phyloP scores from a whole-genome alignment of 257 asterid species.

The Asclepias syriaca region DNA sequence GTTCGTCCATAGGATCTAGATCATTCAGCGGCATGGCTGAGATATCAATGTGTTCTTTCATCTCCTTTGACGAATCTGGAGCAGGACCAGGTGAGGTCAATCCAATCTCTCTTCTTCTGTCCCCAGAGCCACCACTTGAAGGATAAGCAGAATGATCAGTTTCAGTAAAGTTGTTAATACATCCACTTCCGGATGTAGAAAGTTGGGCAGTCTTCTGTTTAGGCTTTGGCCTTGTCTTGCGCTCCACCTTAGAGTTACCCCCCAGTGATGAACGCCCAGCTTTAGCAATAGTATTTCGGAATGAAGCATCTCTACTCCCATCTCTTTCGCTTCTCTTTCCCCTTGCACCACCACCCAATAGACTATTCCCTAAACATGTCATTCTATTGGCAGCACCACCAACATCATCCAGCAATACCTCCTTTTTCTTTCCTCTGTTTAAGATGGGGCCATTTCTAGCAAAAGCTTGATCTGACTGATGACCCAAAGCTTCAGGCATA shows the following conservation, averaged over 20 bases:
- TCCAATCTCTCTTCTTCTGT: slow-evolving; percentile 51
- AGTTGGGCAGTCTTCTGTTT: slow-evolving; percentile 87
- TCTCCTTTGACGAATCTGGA: slow-evolving; percentile 31
- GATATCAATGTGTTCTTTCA: slow-evolving; percentile 35
- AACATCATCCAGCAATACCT: slow-evolving; percentile 72
- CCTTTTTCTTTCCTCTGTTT: slow-evolving; percentile 83
- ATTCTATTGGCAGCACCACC: slow-evolving; percentile 52
- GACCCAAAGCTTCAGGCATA: slow-evolving; percentile 33
- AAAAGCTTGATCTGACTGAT: slow-evolving; percentile 40
- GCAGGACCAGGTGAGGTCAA: slow-evolving; percentile 39
- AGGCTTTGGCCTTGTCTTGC: slow-evolving; percentile 72
- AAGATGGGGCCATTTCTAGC: slow-evolving; percentile 56
- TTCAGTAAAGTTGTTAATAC: slow-evolving; percentile 41
- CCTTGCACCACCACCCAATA: slow-evolving; percentile 69
- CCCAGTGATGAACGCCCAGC: slow-evolving; percentile 56
- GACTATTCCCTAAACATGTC: slow-evolving; percentile 43
- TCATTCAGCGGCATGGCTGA: slow-evolving; percentile 42
- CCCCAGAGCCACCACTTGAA: slow-evolving; percentile 44
- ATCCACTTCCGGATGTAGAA: slow-evolving; percentile 65
- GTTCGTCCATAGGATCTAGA: slow-evolving; percentile 60
- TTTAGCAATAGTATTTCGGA: slow-evolving; percentile 36
- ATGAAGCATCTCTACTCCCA: slow-evolving; percentile 36
- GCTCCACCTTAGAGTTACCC: slow-evolving; percentile 76
- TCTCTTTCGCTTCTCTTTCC: slow-evolving; percentile 89
- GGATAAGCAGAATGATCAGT: slow-evolving; percentile 27